Conservation (phyloP, 2,329 filamentous ascomycete genomes). For the Botryosphaeria agaves region DNA sequence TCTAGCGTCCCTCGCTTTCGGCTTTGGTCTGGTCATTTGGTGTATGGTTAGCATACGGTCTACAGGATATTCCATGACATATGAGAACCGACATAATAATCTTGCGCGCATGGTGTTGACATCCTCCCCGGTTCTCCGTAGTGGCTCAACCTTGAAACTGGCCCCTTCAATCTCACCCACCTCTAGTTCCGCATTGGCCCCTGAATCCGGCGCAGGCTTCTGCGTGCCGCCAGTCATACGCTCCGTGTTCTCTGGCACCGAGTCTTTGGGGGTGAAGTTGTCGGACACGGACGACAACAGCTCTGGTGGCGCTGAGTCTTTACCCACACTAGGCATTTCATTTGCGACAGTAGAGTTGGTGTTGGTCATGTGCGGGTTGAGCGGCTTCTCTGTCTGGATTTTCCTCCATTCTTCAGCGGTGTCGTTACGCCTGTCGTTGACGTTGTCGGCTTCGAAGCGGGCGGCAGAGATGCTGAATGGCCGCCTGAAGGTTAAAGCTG, state of each 20-base stretch:
- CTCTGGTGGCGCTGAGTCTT: conserved; percentile 40
- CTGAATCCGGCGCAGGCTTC: conserved; percentile 25
- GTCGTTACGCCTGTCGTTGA: conserved; percentile 33
- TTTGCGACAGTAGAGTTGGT: conserved; percentile 46
- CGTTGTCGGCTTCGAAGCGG: conserved; percentile 18
- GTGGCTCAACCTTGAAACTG: conserved; percentile 76
- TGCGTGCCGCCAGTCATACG: conserved; percentile 49
- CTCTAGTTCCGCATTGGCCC: conserved; percentile 46
- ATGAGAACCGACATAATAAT: conserved; percentile 46
- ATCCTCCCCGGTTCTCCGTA: conserved; percentile 72
- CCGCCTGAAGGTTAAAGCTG: conserved; percentile 17
- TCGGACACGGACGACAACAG: conserved; percentile 38
- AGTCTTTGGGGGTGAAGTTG: conserved; percentile 40
- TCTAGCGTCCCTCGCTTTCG: conserved; percentile 93
- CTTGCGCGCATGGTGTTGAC: conserved; percentile 72
- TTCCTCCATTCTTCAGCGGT: conserved; percentile 37
- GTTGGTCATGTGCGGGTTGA: conserved; percentile 47
- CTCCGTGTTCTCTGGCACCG: conserved; percentile 43
- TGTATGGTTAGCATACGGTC: neutral
- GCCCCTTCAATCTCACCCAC: conserved; percentile 81
- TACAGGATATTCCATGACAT: neutral
- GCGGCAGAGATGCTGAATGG: conserved; percentile 20
- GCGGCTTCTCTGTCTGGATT: conserved; percentile 36
- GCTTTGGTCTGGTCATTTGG: conserved; percentile 56
- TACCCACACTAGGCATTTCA: conserved; percentile 42